Evolutionary conservation across 331 rosid genomes (phyloP).

Genomic region (Arachis monticola): DNA sequence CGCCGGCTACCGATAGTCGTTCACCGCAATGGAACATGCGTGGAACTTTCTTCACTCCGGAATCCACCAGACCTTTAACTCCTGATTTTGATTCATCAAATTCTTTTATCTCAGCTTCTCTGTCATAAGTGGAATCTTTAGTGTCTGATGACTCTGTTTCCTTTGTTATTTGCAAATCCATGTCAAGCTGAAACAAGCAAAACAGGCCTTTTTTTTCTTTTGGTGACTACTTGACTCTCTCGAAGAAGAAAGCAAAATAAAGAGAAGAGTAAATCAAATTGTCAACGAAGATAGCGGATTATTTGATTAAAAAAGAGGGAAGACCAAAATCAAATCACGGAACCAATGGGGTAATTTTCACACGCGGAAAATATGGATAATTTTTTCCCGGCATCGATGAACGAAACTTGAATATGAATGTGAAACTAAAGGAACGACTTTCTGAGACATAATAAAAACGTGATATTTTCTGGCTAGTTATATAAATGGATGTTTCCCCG

Average conservation of each 20-base stretch:
- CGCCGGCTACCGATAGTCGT: neutral
- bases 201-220: no score
- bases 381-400: neutral
- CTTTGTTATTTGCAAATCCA: conserved; percentile 34
- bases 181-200: neutral
- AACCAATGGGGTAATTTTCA: neutral
- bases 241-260: no score
- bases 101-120: conserved; percentile 42
- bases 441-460: neutral
- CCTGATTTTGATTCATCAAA: conserved; percentile 52
- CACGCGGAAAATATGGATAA: neutral
- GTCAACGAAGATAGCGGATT: no score
- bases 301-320: neutral
- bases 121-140: conserved; percentile 35
- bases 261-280: no score
- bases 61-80: conserved; percentile 55
- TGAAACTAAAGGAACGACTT: no score
- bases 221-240: no score
- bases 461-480: neutral
- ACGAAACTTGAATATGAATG: neutral
- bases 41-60: conserved; percentile 49
- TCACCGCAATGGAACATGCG: conserved; percentile 46
- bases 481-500: neutral
- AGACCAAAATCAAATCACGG: neutral
- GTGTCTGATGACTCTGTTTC: conserved; percentile 11